phyloP scores from a whole-genome alignment of 1,139 yeast species.

The Entelexis sorbosivorans region DNA sequence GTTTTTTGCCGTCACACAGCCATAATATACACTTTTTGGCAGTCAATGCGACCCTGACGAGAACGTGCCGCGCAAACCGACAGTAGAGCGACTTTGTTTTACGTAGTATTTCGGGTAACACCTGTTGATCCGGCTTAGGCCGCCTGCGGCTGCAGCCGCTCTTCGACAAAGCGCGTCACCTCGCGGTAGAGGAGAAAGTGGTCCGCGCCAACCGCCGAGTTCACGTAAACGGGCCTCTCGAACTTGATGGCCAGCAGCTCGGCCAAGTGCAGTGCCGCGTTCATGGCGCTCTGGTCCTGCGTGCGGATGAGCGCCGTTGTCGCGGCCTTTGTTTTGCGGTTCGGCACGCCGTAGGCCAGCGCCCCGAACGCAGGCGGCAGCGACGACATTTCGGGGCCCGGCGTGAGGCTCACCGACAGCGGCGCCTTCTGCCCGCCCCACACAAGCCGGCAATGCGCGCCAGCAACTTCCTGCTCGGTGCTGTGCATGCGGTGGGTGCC shows the following conservation, averaged over 20 bases:
- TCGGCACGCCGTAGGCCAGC: constrained; percentile 23
- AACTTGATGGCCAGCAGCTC: constrained; percentile 16
- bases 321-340: constrained; percentile 1
- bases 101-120: too few relatives aligned
- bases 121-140: too few relatives aligned
- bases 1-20: too few relatives aligned
- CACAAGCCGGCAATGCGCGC: constrained; percentile 15
- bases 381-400: neutral
- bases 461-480: constrained; percentile 11
- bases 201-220: constrained; percentile 14
- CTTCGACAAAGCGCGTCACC: neutral
- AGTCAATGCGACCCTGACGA: too few relatives aligned
- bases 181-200: constrained; percentile 4
- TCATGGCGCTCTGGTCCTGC: constrained; percentile 14
- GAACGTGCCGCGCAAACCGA: too few relatives aligned
- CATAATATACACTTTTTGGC: too few relatives aligned
- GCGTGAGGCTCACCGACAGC: constrained; percentile 16
- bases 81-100: too few relatives aligned
- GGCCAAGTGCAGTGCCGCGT: constrained; percentile 19
- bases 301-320: constrained; percentile 16
- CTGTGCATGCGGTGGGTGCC: constrained; percentile 3
- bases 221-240: constrained; percentile 21
- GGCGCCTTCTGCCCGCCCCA: constrained; percentile 16
- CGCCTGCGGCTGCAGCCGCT: neutral
- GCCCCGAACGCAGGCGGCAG: constrained; percentile 20